phyloP scores from a whole-genome alignment of 768 basidiomycete genomes.

The Epithele typhae region DNA sequence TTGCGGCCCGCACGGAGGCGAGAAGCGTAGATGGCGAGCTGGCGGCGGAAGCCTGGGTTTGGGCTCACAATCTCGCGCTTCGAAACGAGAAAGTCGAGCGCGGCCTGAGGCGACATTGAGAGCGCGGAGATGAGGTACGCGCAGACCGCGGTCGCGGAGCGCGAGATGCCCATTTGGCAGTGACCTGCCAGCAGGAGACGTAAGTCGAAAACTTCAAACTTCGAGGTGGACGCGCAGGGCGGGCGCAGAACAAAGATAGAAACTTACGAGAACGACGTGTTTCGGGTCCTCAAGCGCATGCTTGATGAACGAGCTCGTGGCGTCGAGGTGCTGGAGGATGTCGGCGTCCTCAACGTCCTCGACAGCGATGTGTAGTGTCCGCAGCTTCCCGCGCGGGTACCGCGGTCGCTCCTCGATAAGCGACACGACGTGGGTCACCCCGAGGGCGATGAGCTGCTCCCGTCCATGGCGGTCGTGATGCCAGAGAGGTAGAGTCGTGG shows the following conservation, averaged over 20 bases:
- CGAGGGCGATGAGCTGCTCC: slow-evolving; percentile 46
- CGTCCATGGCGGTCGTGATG: slow-evolving; percentile 47
- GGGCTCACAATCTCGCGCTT: slow-evolving; percentile 60
- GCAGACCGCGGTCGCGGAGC: slow-evolving; percentile 71
- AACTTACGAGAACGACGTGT: slow-evolving; percentile 47
- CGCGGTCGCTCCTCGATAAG: slow-evolving; percentile 49
- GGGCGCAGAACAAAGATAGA: slow-evolving; percentile 1
- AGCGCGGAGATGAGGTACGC: slow-evolving; percentile 55
- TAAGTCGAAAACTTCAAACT: neutral
- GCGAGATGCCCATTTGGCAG: slow-evolving; percentile 70
- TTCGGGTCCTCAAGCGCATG: slow-evolving; percentile 41
- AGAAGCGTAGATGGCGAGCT: slow-evolving; percentile 41
- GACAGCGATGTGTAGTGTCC: slow-evolving; percentile 48
- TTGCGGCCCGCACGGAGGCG: too few relatives aligned
- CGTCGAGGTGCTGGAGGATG: slow-evolving; percentile 42
- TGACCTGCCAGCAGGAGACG: slow-evolving; percentile 51
- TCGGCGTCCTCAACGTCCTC: slow-evolving; percentile 37
- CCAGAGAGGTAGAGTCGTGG: slow-evolving; percentile 63
- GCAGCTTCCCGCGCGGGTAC: slow-evolving; percentile 40
- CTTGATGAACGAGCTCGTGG: slow-evolving; percentile 49
- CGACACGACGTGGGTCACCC: slow-evolving; percentile 72
- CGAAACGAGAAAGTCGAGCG: slow-evolving; percentile 50
- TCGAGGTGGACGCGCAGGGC: neutral
- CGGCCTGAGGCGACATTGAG: slow-evolving; percentile 47
- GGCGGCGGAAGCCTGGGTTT: slow-evolving; percentile 62